Evolutionary conservation across 2,329 filamentous ascomycete genomes (phyloP).

Genomic region (Celoporthe dispersa): DNA sequence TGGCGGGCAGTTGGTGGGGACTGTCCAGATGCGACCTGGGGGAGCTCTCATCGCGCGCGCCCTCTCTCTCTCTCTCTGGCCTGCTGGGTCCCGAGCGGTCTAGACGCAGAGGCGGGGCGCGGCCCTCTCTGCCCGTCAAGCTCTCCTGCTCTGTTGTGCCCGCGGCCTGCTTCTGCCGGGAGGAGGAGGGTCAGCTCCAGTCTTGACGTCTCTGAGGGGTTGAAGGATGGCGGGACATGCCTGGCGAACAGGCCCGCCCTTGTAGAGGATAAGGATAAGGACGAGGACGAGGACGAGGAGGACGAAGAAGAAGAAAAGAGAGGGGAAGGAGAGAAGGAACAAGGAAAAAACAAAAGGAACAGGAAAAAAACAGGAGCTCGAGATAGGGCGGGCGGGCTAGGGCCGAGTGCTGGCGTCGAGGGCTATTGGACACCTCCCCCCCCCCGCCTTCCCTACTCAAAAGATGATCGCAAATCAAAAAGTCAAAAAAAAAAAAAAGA

Average conservation of each 20-base stretch:
- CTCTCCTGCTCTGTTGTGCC: neutral
- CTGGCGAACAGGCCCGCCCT: neutral
- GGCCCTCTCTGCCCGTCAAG: neutral
- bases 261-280: neutral
- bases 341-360: neutral
- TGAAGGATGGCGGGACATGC: conserved; percentile 8
- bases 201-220: neutral
- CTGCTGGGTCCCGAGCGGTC: conserved; percentile 5
- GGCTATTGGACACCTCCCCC: neutral
- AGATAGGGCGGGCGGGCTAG: neutral
- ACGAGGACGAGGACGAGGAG: neutral
- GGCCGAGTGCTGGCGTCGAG: neutral
- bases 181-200: conserved; percentile 4
- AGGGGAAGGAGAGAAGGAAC: too few relatives aligned
- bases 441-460: neutral
- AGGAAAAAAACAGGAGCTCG: neutral
- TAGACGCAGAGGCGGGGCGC: conserved; percentile 8
- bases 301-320: neutral
- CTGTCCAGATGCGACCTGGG: conserved; percentile 12
- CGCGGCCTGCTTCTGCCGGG: neutral
- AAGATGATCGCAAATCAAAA: neutral
- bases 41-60: conserved; percentile 19
- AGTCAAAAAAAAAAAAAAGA: too few relatives aligned
- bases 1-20: conserved; percentile 29
- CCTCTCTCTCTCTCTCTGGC: neutral